Evolutionary conservation across 2,329 filamentous ascomycete genomes (phyloP).

Genomic region (Rhynchosporium agropyri): DNA sequence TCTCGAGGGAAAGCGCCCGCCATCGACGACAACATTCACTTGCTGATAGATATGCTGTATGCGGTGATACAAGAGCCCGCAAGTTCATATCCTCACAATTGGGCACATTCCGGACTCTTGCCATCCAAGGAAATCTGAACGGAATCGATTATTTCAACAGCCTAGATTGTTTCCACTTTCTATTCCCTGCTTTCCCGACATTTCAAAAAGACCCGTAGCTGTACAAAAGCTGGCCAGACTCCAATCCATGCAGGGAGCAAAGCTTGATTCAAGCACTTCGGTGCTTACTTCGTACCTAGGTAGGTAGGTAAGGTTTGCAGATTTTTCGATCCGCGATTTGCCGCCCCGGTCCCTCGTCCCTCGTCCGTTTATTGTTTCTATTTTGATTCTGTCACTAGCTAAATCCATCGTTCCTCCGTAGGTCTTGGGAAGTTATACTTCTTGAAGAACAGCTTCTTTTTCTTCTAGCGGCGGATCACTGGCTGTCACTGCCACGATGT

Average conservation of each 20-base stretch:
- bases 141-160: no score
- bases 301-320: neutral
- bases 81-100: neutral
- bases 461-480: slow-evolving; percentile 1
- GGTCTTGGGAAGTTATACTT: no score
- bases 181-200: neutral
- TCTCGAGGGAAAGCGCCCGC: slow-evolving; percentile 4
- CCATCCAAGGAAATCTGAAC: neutral
- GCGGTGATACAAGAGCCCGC: neutral
- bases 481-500: no score
- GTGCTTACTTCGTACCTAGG: no score
- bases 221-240: no score
- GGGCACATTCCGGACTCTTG: neutral
- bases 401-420: no score
- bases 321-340: neutral
- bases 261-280: neutral
- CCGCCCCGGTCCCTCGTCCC: neutral
- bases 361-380: neutral
- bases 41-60: neutral
- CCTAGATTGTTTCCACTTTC: neutral
- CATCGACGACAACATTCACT: neutral
- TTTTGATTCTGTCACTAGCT: neutral
- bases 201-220: neutral
- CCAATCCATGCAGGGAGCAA: slow-evolving; percentile 1
- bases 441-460: no score